Evolutionary conservation across 2,329 filamentous ascomycete genomes (phyloP).

Genomic region (Penicillium sp.): DNA sequence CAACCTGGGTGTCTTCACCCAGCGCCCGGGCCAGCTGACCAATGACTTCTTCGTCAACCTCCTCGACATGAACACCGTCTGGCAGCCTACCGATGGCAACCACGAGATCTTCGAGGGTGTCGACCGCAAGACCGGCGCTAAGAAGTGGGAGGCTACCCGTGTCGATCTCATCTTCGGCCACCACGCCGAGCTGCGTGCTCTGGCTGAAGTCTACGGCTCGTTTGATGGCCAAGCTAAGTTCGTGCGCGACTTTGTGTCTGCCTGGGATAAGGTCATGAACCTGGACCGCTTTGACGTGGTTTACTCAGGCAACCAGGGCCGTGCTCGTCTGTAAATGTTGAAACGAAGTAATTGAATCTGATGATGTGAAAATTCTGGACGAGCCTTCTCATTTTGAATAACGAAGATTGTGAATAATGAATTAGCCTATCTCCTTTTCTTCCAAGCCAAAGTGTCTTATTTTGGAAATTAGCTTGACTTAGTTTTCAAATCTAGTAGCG

Average conservation of each 20-base stretch:
- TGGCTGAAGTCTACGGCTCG: slow-evolving; percentile 70
- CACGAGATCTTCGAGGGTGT: slow-evolving; percentile 65
- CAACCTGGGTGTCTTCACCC: slow-evolving; percentile 68
- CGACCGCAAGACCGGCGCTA: slow-evolving; percentile 66
- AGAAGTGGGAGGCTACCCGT: slow-evolving; percentile 72
- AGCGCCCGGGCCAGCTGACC: slow-evolving; percentile 67
- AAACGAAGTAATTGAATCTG: neutral
- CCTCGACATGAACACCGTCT: slow-evolving; percentile 67
- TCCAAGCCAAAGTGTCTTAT: too few species aligned
- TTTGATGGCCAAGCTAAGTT: slow-evolving; percentile 66
- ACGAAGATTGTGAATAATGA: slow-evolving; percentile 12
- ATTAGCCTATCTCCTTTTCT: neutral
- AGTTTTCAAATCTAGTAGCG: too few species aligned
- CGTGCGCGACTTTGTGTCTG: slow-evolving; percentile 69
- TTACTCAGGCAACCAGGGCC: slow-evolving; percentile 17
- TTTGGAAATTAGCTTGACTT: too few species aligned
- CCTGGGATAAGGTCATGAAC: slow-evolving; percentile 76
- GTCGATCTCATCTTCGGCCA: slow-evolving; percentile 72
- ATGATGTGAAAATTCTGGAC: slow-evolving; percentile 3
- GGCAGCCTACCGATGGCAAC: slow-evolving; percentile 59
- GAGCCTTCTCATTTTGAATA: slow-evolving; percentile 8
- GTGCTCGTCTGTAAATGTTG: slow-evolving; percentile 27
- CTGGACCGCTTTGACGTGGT: slow-evolving; percentile 69
- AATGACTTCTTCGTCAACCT: slow-evolving; percentile 85
- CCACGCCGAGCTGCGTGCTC: slow-evolving; percentile 72